These are phyloP conservation scores for Penicillium simplicissimum DNA, from an alignment of 495 filamentous ascomycete species.

Conservation along the genomic window DNA sequence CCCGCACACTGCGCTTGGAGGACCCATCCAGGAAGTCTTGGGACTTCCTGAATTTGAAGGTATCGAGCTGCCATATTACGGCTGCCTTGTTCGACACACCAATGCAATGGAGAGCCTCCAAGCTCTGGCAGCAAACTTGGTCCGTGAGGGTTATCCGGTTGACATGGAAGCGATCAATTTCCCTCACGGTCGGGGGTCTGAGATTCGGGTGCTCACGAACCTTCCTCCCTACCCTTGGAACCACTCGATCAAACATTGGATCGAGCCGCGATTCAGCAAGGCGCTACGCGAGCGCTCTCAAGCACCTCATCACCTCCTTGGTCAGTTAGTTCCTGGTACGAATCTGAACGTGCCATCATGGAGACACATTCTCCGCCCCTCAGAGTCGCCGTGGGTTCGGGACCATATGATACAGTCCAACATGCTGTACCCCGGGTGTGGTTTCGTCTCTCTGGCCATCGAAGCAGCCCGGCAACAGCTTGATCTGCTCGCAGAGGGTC, in stretches of 20 bases:
- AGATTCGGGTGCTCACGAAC: constrained; percentile 16
- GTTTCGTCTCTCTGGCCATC: constrained; percentile 29
- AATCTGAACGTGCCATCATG: constrained; percentile 16
- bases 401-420: constrained; percentile 25
- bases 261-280: constrained; percentile 24
- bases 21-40: constrained; percentile 27
- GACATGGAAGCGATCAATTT: constrained; percentile 3
- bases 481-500: neutral
- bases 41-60: constrained; percentile 9
- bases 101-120: constrained; percentile 17
- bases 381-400: constrained; percentile 22
- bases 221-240: constrained; percentile 43
- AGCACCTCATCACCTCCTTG: constrained; percentile 18
- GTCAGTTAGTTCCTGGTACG: constrained; percentile 2
- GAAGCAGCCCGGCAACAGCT: constrained; percentile 25
- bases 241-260: constrained; percentile 30
- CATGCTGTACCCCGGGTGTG: constrained; percentile 22
- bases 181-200: neutral
- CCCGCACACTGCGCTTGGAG: constrained; percentile 41
- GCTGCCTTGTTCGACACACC: constrained; percentile 7
- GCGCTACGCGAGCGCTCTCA: constrained; percentile 18
- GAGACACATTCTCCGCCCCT: constrained; percentile 13
- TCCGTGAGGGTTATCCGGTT: constrained; percentile 7
- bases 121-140: constrained; percentile 23
- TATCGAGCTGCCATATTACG: neutral